Evolutionary conservation across 169 alveolate species (phyloP), one percentile per base, ranked within the genome.

Genomic region (Cryptosporidium meleagridis): DNA sequence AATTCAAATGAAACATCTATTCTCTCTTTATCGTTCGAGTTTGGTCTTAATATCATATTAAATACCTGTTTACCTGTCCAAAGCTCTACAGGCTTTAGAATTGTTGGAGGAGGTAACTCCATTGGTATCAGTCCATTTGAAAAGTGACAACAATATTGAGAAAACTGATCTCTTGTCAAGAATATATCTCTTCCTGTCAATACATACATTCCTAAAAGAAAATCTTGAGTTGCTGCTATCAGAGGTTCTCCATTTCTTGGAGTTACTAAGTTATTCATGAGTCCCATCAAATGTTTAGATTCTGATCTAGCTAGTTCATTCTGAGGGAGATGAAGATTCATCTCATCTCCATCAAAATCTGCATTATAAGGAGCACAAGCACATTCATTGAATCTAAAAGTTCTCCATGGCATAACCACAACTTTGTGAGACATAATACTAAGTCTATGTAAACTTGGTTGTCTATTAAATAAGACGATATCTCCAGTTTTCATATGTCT

Each of bases 321-420:
- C 93, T 98, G 98, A 18, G 99, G 99, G 51, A 98, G 93, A 93
- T 98, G 99, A 33, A 98, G 94, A 92, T 98, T 98, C 99, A 98
- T 98, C 93, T 98, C 99, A 91, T 98, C 99, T 0, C 99, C 99
- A 91, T 98, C 99, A 85, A 98, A 98, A 92, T 98, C 99, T 2
- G 99, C 99, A 87, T 98, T 98, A 94, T 97, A 98, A 12, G 99
- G 99, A 18, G 98, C 95, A 93, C 99, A 98, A 37, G 96, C 98
- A 89, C 99, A 96, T 92, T 97, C 99, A 93, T 98, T 98, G 85
- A 98, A 98, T 33, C 99, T 94, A 68, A 98, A 93, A 14, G 99
- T 98, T 69, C 98, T 94, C 92, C 97, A 96, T 16, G 97, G 97
- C 98, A 97, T 94, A 26, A 98, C 97, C 61, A 96, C 95, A 16